Evolutionary conservation across 768 basidiomycete genomes (phyloP).

Genomic region (Suillus ampliporus): DNA sequence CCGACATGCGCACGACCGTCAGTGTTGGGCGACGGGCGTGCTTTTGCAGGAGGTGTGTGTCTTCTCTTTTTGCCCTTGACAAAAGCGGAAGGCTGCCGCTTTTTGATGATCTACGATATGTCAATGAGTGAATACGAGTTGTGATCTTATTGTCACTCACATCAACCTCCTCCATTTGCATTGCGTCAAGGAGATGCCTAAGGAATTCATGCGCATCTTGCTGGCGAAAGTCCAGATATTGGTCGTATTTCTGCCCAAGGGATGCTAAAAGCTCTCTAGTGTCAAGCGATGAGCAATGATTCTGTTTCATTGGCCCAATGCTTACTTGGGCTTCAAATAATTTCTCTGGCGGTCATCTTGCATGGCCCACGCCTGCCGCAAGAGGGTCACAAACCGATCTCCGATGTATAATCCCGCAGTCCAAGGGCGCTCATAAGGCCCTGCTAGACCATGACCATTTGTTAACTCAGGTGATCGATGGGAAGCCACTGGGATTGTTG

Average conservation of each 20-base stretch:
- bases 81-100: slow-evolving; percentile 58
- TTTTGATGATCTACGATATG: slow-evolving; percentile 73
- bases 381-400: slow-evolving; percentile 64
- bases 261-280: slow-evolving; percentile 64
- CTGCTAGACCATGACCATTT: slow-evolving; percentile 61
- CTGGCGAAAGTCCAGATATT: slow-evolving; percentile 94
- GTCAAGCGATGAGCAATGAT: not conserved
- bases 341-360: slow-evolving; percentile 58
- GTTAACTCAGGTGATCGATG: slow-evolving; percentile 70
- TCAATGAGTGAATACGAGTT: slow-evolving; percentile 11
- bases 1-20: not conserved
- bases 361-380: slow-evolving; percentile 67
- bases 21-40: not conserved
- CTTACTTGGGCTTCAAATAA: slow-evolving; percentile 71
- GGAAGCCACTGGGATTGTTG: slow-evolving; percentile 47
- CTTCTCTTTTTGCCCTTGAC: slow-evolving; percentile 41
- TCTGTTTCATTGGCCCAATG: slow-evolving; percentile 21
- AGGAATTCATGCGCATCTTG: slow-evolving; percentile 97
- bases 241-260: slow-evolving; percentile 87
- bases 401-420: slow-evolving; percentile 71
- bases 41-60: slow-evolving; percentile 4
- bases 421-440: slow-evolving; percentile 56
- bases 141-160: slow-evolving; percentile 46
- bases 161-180: slow-evolving; percentile 95
- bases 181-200: slow-evolving; percentile 85